Evolutionary conservation across 2,329 filamentous ascomycete genomes (phyloP), one percentile per base, ranked within the genome.

Genomic region (Ilyonectria mors-panacis): DNA sequence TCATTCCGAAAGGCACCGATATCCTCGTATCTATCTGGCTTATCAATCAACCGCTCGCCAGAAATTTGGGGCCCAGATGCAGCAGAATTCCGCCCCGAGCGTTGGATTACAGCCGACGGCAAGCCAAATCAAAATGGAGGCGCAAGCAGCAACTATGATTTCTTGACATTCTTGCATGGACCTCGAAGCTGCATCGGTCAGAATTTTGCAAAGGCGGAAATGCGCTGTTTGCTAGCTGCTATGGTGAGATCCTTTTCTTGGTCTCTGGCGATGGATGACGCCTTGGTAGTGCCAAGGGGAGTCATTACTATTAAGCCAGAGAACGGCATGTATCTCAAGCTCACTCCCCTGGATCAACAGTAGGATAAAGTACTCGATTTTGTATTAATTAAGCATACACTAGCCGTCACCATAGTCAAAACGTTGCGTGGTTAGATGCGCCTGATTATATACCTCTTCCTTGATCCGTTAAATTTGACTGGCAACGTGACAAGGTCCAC

Each of bases 181-280:
- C 93, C 94, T 0, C 83, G 94, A 58, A 92, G 91, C 73, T 97
- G 94, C 76, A 97, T 97, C 70, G 94, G 94, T 0, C 88, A 91
- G 76, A 84, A 85, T 0, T 95, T 95, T 77, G 91, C 93, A 0
- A 90, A 89, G 75, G 88, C 91, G 0, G 93, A 95, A 81, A 89
- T 95, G 79, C 89, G 91, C 10, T 94, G 91, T 77, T 77, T 95
- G 65, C 76, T 96, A 13, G 92, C 92, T 13, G 86, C 86, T 1
- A 85, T 91, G 81, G 86, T 93, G 1, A 89, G 89, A 1, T 84
- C 85, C 15, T 94, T 93, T 77, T 84, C 88, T 63, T 87, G 86
- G 80, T 77, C 79, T 26, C 48, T 86, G 60, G 85, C 87, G 69
- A 85, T 93, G 78, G 87, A 90, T 69, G 86, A 92, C 72, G 82